These are phyloP conservation scores for Boletales sp. DNA, from an alignment of 768 basidiomycete genomes.

Conservation along the genomic window DNA sequence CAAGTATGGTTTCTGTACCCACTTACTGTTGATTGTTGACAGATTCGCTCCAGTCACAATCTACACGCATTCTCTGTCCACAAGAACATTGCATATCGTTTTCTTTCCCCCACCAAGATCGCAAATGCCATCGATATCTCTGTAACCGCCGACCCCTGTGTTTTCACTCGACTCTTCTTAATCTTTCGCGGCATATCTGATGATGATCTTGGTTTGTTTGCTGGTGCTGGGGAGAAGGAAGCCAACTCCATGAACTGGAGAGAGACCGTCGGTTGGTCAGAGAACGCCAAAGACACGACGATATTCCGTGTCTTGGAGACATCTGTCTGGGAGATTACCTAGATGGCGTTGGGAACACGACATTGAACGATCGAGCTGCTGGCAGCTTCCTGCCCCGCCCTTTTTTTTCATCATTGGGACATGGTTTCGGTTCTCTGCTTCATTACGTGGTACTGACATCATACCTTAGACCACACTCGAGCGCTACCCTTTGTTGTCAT, in stretches of 20 bases:
- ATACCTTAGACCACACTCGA: constrained; percentile 27
- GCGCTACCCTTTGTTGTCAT: constrained; percentile 17
- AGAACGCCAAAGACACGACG: constrained; percentile 69
- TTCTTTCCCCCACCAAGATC: constrained; percentile 73
- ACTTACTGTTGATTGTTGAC: constrained; percentile 1
- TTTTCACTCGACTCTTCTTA: constrained; percentile 82
- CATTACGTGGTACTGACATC: constrained; percentile 6
- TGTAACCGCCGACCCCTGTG: constrained; percentile 74
- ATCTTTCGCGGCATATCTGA: constrained; percentile 82
- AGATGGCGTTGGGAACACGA: constrained; percentile 5
- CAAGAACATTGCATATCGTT: constrained; percentile 89
- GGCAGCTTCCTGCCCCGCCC: constrained; percentile 8
- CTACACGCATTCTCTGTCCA: constrained; percentile 69
- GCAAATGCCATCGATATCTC: constrained; percentile 86
- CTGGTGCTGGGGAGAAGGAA: constrained; percentile 82
- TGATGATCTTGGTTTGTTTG: constrained; percentile 73
- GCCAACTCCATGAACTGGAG: constrained; percentile 81
- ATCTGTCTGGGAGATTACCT: constrained; percentile 70
- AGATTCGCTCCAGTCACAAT: constrained; percentile 54
- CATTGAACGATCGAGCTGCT: constrained; percentile 16
- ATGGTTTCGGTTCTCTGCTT: constrained; percentile 4
- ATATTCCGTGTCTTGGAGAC: constrained; percentile 80
- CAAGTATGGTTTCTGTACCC: constrained; percentile 48
- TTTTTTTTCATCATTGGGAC: constrained; percentile 8
- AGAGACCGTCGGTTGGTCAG: constrained; percentile 75